phyloP scores from a whole-genome alignment of 352 stramenopile genomes.

The Phytophthora hibernalis region DNA sequence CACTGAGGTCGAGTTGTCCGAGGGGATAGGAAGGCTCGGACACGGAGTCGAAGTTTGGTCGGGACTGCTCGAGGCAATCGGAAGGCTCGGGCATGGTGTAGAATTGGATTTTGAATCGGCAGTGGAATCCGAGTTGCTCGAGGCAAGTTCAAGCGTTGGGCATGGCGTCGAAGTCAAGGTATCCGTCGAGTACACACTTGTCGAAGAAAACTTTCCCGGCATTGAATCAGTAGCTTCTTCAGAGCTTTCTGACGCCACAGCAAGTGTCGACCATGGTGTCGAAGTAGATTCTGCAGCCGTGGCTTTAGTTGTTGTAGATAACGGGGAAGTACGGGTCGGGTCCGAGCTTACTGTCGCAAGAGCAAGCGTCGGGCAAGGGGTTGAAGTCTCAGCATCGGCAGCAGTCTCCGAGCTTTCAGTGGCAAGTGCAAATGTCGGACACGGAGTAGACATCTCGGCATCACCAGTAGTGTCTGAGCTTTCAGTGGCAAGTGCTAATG shows the following conservation, averaged over 20 bases:
- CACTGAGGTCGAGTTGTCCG: slow-evolving; percentile 8
- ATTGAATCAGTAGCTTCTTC: neutral
- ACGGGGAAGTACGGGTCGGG: neutral
- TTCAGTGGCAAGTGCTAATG: slow-evolving; percentile 6
- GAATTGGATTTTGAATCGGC: neutral
- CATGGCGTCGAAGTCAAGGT: slow-evolving; percentile 3
- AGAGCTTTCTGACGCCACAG: slow-evolving; percentile 9
- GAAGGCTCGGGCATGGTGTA: slow-evolving; percentile 14
- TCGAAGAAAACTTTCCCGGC: neutral
- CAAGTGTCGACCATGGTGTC: slow-evolving; percentile 10
- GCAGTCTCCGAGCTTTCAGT: neutral
- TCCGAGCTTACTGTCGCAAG: neutral
- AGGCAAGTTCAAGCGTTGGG: slow-evolving; percentile 6
- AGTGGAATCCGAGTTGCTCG: neutral
- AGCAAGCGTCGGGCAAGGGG: neutral
- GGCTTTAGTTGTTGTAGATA: neutral
- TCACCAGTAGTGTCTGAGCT: neutral
- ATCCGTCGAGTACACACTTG: neutral
- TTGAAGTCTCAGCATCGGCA: neutral
- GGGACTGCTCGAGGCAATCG: slow-evolving; percentile 10
- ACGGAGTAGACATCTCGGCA: neutral
- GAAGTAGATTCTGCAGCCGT: neutral
- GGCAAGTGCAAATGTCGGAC: slow-evolving; percentile 12
- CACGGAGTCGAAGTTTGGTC: slow-evolving; percentile 5
- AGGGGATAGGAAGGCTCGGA: slow-evolving; percentile 5